Conservation (phyloP, 2,329 filamentous ascomycete species). For the Monilinia fructicola region DNA sequence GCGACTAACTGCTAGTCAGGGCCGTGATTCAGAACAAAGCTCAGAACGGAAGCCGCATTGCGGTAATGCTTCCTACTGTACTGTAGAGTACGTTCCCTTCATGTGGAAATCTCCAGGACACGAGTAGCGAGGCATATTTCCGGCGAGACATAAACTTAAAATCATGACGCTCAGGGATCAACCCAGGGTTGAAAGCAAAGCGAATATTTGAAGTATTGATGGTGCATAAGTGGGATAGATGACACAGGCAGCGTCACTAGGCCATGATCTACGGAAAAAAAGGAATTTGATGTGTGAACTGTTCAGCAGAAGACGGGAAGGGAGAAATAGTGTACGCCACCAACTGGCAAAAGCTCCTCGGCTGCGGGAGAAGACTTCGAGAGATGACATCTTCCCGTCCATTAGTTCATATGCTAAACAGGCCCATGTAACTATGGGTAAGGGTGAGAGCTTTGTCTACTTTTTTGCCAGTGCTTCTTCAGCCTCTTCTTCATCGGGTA, state of each 20-base stretch:
- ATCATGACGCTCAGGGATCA: conserved; percentile 8
- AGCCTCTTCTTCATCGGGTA: neutral
- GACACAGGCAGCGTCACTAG: conserved; percentile 4
- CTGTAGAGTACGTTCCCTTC: conserved; percentile 18
- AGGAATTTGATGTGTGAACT: conserved; percentile 17
- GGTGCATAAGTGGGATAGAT: conserved; percentile 24
- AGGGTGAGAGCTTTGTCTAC: conserved; percentile 19
- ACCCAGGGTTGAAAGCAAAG: conserved; percentile 3
- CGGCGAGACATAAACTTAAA: conserved; percentile 19
- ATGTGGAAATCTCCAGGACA: conserved; percentile 18
- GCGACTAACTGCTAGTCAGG: conserved; percentile 19
- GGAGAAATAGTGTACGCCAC: conserved; percentile 16
- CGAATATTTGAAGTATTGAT: conserved; percentile 10
- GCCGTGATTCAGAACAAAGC: conserved; percentile 3
- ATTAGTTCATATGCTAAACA: conserved; percentile 19
- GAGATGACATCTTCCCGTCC: conserved; percentile 16
- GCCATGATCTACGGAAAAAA: conserved; percentile 14
- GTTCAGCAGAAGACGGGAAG: conserved; percentile 10
- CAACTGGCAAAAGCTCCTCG: conserved; percentile 22
- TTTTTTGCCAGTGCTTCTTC: conserved; percentile 10
- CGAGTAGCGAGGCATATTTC: conserved; percentile 8
- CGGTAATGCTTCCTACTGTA: conserved; percentile 12
- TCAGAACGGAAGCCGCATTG: conserved; percentile 21
- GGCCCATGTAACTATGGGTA: conserved; percentile 14
- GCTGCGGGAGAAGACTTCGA: neutral